Evolutionary conservation across 257 asterid genomes (phyloP).

Genomic region (Solanum boliviense): DNA sequence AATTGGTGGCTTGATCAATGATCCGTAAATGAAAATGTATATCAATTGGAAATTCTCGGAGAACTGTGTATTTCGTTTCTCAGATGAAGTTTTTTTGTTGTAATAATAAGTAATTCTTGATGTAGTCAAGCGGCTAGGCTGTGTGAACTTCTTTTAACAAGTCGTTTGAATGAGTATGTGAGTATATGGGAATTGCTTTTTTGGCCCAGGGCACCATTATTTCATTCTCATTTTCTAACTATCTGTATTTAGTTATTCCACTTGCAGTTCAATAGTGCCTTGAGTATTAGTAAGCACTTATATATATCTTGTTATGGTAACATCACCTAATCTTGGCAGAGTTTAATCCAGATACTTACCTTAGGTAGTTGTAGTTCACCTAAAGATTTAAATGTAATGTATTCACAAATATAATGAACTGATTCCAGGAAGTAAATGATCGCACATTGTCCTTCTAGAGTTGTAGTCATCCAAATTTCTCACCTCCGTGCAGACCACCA

Average conservation of each 20-base stretch:
- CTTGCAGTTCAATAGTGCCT: background rate
- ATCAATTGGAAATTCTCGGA: background rate
- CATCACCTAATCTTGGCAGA: background rate
- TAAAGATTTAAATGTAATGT: background rate
- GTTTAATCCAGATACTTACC: background rate
- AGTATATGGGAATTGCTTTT: background rate
- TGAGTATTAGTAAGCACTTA: background rate
- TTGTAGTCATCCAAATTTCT: background rate
- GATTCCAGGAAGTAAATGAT: background rate
- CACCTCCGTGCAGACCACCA: background rate
- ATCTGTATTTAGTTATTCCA: background rate
- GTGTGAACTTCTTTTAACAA: background rate
- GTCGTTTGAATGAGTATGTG: background rate
- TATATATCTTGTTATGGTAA: background rate
- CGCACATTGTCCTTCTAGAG: background rate
- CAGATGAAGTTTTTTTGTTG: background rate
- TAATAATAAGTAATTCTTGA: background rate
- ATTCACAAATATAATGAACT: background rate
- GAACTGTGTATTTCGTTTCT: background rate
- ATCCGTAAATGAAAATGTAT: background rate
- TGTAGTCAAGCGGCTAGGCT: background rate
- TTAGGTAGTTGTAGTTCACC: background rate
- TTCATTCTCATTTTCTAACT: background rate
- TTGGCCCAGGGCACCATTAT: background rate
- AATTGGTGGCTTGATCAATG: background rate